phyloP scores from a whole-genome alignment of 2,329 filamentous ascomycete genomes.

The Pestalotiopsis fici region DNA sequence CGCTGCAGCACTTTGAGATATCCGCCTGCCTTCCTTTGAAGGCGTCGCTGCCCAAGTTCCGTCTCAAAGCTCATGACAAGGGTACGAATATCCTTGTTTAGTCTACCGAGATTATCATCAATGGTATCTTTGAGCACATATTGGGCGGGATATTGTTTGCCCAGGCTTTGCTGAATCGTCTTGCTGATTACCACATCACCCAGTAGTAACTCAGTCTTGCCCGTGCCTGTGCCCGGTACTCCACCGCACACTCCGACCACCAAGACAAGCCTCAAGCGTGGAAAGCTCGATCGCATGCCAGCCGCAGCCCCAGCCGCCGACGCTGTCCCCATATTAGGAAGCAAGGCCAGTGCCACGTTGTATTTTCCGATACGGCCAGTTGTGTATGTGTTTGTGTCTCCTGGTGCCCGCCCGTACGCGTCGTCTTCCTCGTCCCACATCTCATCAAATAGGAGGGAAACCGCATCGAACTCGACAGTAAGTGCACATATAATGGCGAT shows the following conservation, averaged over 20 bases:
- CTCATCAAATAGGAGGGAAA: constrained; percentile 19
- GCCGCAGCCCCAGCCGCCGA: constrained; percentile 16
- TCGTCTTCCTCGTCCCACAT: constrained; percentile 16
- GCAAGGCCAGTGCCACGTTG: constrained; percentile 21
- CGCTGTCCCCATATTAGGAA: constrained; percentile 19
- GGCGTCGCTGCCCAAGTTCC: not conserved
- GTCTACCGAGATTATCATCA: constrained; percentile 16
- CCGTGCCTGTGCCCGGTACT: constrained; percentile 10
- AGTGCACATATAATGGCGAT: constrained; percentile 17
- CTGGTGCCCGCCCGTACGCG: constrained; percentile 1
- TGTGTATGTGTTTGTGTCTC: constrained; percentile 19
- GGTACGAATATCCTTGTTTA: constrained; percentile 11
- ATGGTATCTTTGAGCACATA: constrained; percentile 16
- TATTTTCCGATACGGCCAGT: constrained; percentile 19
- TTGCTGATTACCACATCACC: constrained; percentile 25
- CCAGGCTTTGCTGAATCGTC: constrained; percentile 21
- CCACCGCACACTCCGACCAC: constrained; percentile 22
- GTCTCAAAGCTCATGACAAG: constrained; percentile 15
- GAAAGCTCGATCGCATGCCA: constrained; percentile 15
- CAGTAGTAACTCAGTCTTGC: constrained; percentile 21
- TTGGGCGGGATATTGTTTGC: constrained; percentile 15
- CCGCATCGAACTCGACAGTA: constrained; percentile 20
- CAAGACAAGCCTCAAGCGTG: constrained; percentile 16
- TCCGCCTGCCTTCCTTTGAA: not conserved
- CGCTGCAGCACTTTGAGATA: not conserved